Evolutionary conservation across 106 monocot species (phyloP), one percentile per base, ranked within the genome.

Genomic region (Narthecium ossifragum): DNA sequence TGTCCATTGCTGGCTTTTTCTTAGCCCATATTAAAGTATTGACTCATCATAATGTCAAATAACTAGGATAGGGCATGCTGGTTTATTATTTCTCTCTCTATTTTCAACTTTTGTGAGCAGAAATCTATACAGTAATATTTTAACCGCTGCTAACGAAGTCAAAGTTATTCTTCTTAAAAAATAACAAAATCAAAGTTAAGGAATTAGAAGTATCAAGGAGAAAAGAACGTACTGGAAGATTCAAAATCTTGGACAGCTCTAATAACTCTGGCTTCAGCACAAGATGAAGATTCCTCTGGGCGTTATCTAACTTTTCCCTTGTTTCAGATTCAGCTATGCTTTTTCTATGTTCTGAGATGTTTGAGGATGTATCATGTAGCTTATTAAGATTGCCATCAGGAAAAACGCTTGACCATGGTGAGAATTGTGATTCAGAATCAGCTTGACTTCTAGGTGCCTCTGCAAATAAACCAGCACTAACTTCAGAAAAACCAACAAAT

Each of bases 241-340:
- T 63, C 33, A 91, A 53, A 26, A 46, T 51, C 39, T 77, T 68
- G 70, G 79, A 98, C 8, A 98, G 50, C 39, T 79, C 59, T 51
- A 69, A 46, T 43, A 98, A 34, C 60, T 98, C 79, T 53, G 90
- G 87, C 59, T 72, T 78, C 53, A 98, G 51, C 55, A 64, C 60
- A 34, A 74, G 47, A 70, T 72, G 74, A 33, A 91, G 70, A 30
- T 26, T 48, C 37, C 37, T 82, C 36, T 84, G 91, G 41, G 63
- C 48, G 71, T 31, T 59, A 28, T 64, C 39, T 33, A 73, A 37
- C 24, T 61, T 76, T 59, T 36, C 34, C 60, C 53, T 45, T 12
- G 48, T 58, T 68, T 70, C 83, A 75, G 37, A 67, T 41, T 75
- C 71, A 64, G n/a, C n/a, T n/a, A n/a, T n/a, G n/a, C n/a, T n/a